These are phyloP conservation scores for Sarocladium oryzae DNA, from an alignment of 2,329 filamentous ascomycete species.

Conservation along the genomic window DNA sequence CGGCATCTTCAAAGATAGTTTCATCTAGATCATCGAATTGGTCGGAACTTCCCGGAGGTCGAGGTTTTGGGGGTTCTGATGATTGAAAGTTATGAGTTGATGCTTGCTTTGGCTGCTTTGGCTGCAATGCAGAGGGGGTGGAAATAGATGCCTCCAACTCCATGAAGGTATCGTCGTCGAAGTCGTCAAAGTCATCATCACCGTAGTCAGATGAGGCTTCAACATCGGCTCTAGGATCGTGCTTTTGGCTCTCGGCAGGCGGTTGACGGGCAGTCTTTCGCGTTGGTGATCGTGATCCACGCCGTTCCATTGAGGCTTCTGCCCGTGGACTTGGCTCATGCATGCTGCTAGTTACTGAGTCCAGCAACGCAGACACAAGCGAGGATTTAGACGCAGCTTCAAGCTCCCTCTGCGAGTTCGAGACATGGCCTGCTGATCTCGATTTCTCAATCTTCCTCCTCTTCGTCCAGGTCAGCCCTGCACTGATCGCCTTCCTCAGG, in stretches of 20 bases:
- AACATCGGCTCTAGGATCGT: not conserved
- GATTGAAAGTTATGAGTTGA: not conserved
- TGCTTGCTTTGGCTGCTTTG: not conserved
- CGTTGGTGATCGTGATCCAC: conserved; percentile 34
- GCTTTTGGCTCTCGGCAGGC: not conserved
- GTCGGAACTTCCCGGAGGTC: conserved; percentile 20
- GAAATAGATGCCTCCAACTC: conserved; percentile 42
- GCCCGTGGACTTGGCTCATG: conserved; percentile 32
- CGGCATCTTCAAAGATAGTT: conserved; percentile 47
- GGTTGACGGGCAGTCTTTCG: conserved; percentile 10
- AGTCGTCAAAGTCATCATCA: conserved; percentile 54
- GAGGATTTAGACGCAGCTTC: conserved; percentile 49
- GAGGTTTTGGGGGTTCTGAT: not conserved
- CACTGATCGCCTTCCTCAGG: conserved; percentile 61
- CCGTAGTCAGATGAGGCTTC: conserved; percentile 41
- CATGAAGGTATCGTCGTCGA: conserved; percentile 54
- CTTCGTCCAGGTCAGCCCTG: conserved; percentile 66
- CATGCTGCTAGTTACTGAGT: conserved; percentile 54
- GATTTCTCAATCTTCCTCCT: conserved; percentile 52
- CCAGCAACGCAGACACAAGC: conserved; percentile 56
- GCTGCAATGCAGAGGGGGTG: conserved; percentile 17
- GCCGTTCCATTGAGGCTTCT: conserved; percentile 18
- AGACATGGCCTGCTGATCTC: conserved; percentile 28
- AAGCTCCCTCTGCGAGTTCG: conserved; percentile 30
- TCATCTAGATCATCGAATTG: conserved; percentile 65